Base-by-base conservation (phyloP, 2,329 filamentous ascomycete genomes). In the Capronia americana region DNA sequence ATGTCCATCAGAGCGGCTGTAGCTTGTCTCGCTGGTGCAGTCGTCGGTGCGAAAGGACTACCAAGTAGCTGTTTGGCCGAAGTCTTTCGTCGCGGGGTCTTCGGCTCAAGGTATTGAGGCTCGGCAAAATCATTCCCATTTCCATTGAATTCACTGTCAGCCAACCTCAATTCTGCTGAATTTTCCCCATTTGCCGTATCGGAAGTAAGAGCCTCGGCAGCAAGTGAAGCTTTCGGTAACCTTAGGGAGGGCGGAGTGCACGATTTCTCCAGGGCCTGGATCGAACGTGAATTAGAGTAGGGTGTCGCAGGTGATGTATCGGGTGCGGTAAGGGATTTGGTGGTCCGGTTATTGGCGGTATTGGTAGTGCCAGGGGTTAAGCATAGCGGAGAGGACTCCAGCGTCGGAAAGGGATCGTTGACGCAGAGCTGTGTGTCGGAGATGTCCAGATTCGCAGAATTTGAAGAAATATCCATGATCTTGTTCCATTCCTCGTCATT, bases 31-130 rank as follows among this genome's bases (percentile, higher is more conserved):
- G 53, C 44, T 34, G 44, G 23, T 51, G 51, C 6, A 34, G 34
- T 41, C 23, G 28, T 23, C n/a, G 26, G 57, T 24, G 34, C 28
- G 51, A 57, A 56, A 20, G 51, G 57, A 34, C 57, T 59, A 2
- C 57, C 57, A 17, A 59, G 57, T 23, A 11, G n/a, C 24, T 23
- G 57, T 17, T 32, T 50, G 6, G 24, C 57, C 6, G 57, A 24
- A 30, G 57, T 59, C 12, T 24, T 30, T 41, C 46, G 38, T 20
- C 44, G 41, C 24, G 48, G 48, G 23, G 48, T 51, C 10, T 51
- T 20, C 20, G 14, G 20, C 2, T 51, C 3, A 23, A 50, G n/a
- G 14, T 44, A 28, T 34, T 44, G 20, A 59, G 57, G 46, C 41
- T 32, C 38, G 5, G 57, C 20, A 17, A 34, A 23, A 28, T 23